phyloP scores from a whole-genome alignment of 1,139 yeast genomes.

The Yamadazyma triangularis region DNA sequence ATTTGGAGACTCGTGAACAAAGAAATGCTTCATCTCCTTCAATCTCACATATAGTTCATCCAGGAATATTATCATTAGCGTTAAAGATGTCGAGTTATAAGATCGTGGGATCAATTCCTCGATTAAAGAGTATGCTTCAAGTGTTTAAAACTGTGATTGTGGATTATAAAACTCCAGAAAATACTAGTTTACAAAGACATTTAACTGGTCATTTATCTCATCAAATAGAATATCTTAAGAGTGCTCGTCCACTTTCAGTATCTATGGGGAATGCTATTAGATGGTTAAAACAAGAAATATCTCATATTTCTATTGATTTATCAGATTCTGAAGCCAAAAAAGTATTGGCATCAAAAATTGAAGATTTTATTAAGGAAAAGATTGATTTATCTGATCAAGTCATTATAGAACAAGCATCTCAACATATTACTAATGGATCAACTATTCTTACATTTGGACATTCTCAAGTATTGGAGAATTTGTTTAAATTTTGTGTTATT shows the following conservation, averaged over 20 bases:
- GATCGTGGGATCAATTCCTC: constrained; percentile 83
- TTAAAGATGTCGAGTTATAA: constrained; percentile 79
- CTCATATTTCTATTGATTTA: constrained; percentile 67
- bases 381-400: constrained; percentile 80
- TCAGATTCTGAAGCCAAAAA: constrained; percentile 71
- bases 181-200: constrained; percentile 82
- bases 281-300: constrained; percentile 93
- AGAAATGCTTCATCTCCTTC: constrained; percentile 63
- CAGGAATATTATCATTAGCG: constrained; percentile 74
- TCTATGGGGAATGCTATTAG: constrained; percentile 98
- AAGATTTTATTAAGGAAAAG: constrained; percentile 78
- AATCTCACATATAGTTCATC: constrained; percentile 75
- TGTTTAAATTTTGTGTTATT: constrained; percentile 64
- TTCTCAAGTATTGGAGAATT: constrained; percentile 75
- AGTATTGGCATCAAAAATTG: constrained; percentile 64
- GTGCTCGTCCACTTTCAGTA: constrained; percentile 87
- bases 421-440: constrained; percentile 71
- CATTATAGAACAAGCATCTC: constrained; percentile 76
- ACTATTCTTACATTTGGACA: constrained; percentile 86
- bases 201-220: constrained; percentile 86
- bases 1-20: constrained; percentile 79
- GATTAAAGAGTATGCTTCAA: constrained; percentile 81
- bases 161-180: constrained; percentile 82
- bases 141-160: constrained; percentile 77
- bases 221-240: constrained; percentile 88